phyloP scores from a whole-genome alignment of 805 yeast genomes.

The Candida peoriensis region DNA sequence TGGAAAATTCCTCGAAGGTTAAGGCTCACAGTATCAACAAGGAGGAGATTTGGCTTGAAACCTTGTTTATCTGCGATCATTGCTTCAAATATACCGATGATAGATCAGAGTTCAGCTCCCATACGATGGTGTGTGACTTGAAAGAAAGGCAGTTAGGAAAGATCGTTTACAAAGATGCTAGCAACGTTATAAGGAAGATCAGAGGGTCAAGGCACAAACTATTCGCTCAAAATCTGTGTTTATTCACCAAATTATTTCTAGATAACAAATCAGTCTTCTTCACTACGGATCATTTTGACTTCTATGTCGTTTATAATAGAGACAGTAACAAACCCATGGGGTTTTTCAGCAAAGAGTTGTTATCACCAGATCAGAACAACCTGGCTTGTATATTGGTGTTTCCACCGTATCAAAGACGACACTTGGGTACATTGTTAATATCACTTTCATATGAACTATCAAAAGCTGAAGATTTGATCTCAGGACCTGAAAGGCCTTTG shows the following conservation, averaged over 20 bases:
- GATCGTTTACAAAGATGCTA: constrained; percentile 58
- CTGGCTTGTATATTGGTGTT: constrained; percentile 87
- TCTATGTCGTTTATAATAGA: constrained; percentile 64
- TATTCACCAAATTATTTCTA: constrained; percentile 82
- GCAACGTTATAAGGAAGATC: constrained; percentile 56
- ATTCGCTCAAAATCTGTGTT: constrained; percentile 76
- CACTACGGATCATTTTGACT: constrained; percentile 72
- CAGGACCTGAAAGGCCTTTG: constrained; percentile 92
- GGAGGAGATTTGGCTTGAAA: constrained; percentile 47
- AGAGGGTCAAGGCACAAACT: constrained; percentile 59
- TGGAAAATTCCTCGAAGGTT: constrained; percentile 11
- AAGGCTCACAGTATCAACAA: constrained; percentile 13
- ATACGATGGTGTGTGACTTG: constrained; percentile 41
- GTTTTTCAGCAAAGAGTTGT: constrained; percentile 82
- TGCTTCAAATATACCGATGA: constrained; percentile 78
- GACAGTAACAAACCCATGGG: constrained; percentile 64
- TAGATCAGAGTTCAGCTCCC: constrained; percentile 41
- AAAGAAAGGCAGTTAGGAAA: constrained; percentile 53
- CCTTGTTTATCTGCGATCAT: constrained; percentile 65
- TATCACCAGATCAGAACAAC: constrained; percentile 74
- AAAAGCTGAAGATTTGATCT: constrained; percentile 50
- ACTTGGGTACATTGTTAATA: constrained; percentile 73
- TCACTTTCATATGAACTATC: constrained; percentile 81
- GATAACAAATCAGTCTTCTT: constrained; percentile 88
- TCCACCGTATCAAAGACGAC: constrained; percentile 84